A percentile compares a stretch with the other conserved stretches of the same genome.
Conservation (phyloP, 495 filamentous ascomycete species). For the Hypomontagnella monticulosa region DNA sequence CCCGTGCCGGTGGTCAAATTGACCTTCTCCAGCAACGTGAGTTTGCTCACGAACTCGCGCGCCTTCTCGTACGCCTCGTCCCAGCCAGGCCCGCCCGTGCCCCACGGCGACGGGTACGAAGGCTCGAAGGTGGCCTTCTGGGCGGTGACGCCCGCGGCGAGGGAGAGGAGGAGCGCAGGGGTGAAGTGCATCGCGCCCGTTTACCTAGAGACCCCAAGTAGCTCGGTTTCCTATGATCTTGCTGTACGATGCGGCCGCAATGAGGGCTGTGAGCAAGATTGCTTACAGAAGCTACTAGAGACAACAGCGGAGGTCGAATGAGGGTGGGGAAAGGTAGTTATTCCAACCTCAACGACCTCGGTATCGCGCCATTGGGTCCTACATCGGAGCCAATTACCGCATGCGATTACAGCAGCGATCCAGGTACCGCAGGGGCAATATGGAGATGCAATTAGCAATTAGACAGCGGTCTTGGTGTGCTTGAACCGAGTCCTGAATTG, state of each 20-base stretch:
- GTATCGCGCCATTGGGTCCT: slow-evolving; percentile 22
- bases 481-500: slow-evolving; percentile 27
- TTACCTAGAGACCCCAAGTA: background rate
- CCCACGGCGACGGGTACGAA: slow-evolving; percentile 81
- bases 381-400: slow-evolving; percentile 28
- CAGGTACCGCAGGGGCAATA: slow-evolving; percentile 19
- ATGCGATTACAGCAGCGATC: slow-evolving; percentile 9
- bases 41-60: slow-evolving; percentile 71
- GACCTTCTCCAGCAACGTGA: slow-evolving; percentile 84
- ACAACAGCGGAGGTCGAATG: background rate
- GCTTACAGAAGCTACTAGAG: background rate
- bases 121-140: slow-evolving; percentile 54
- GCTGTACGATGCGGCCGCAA: background rate
- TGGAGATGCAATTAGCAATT: slow-evolving; percentile 18
- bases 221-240: background rate
- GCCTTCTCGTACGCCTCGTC: slow-evolving; percentile 82
- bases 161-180: slow-evolving; percentile 13
- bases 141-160: slow-evolving; percentile 32
- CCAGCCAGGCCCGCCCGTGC: slow-evolving; percentile 72
- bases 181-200: slow-evolving; percentile 19
- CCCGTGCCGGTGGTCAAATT: slow-evolving; percentile 80
- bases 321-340: background rate
- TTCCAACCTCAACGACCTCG: slow-evolving; percentile 6
- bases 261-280: slow-evolving; percentile 7
- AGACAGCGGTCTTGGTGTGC: slow-evolving; percentile 9